Conservation (phyloP, 441 rosid species). For the Populus trichocarpa region DNA sequence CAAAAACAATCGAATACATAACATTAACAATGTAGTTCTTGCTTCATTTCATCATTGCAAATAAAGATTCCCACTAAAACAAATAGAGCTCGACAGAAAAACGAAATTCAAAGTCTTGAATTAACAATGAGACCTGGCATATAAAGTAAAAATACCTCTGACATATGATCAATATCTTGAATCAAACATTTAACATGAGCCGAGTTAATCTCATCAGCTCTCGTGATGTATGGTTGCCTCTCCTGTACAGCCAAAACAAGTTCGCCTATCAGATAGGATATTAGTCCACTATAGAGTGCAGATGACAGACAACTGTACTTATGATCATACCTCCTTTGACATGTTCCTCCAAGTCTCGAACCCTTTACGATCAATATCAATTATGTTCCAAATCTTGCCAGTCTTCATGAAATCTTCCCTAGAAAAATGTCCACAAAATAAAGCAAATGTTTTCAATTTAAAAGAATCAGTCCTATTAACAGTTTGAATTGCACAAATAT, state of each 20-base stretch:
- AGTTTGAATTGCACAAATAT: neutral
- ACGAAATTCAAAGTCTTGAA: neutral
- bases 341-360: constrained; percentile 61
- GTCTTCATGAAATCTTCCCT: constrained; percentile 46
- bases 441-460: neutral
- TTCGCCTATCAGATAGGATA: neutral
- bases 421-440: neutral
- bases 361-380: constrained; percentile 44
- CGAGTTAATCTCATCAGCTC: constrained; percentile 38
- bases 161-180: constrained; percentile 30
- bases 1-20: neutral
- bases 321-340: constrained; percentile 47
- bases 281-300: neutral
- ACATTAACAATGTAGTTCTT: neutral
- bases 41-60: neutral
- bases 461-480: neutral
- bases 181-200: constrained; percentile 32
- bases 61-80: neutral
- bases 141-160: constrained; percentile 35
- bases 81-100: neutral
- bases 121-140: neutral
- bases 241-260: constrained; percentile 32
- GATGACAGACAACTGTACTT: neutral
- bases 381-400: constrained; percentile 11
- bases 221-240: constrained; percentile 36